Base-by-base conservation (phyloP, 2,329 filamentous ascomycete species). In the Cryphonectria nitschkei region DNA sequence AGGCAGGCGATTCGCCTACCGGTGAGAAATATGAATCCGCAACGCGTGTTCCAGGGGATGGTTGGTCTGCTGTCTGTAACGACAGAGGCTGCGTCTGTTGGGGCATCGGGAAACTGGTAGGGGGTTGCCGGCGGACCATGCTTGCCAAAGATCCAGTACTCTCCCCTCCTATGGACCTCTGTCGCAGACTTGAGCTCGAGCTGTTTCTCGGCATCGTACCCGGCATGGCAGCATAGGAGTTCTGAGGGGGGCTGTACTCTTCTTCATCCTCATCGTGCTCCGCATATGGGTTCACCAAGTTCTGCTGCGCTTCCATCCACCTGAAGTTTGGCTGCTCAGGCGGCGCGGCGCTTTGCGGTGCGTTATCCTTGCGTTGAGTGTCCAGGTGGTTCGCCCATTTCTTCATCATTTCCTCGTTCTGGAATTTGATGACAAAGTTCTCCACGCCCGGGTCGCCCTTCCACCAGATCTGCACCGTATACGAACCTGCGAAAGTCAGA, bases 391-490 rank as follows among this genome's bases (percentile, higher is more conserved):
- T 85, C 39, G 92, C 91, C 96, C 96, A 99, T 79, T 95, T 97
- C 81, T 92, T 95, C 90, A 98, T 94, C 19, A 87, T 90, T 75
- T 97, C 94, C 80, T 99, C 96, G 72, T 95, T 96, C 66, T 89
- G 87, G 80, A 98, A 98, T 75, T 93, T 93, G 78, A 99, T 97
- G 76, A 95, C 91, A 80, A 99, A 98, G 78, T 97, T 97, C 79
- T 99, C 95, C 43, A 98, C 94, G 4, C 93, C 94, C 0, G 95
- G 94, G 74, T 98, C 95, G 46, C 95, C 95, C 82, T 96, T 98
- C 96, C 96, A 99, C 87, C 95, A 98, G 69, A 99, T 98, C 79
- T 98, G 95, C 72, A 98, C 93, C 2, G 93, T 95, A 79, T 98
- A 97, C 14, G 93, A 95, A 64, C 94, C 94, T 96, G 76, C 13